These are phyloP conservation scores for Claviceps quebecensis DNA, from an alignment of 2,329 filamentous ascomycete genomes.

Conservation along the genomic window DNA sequence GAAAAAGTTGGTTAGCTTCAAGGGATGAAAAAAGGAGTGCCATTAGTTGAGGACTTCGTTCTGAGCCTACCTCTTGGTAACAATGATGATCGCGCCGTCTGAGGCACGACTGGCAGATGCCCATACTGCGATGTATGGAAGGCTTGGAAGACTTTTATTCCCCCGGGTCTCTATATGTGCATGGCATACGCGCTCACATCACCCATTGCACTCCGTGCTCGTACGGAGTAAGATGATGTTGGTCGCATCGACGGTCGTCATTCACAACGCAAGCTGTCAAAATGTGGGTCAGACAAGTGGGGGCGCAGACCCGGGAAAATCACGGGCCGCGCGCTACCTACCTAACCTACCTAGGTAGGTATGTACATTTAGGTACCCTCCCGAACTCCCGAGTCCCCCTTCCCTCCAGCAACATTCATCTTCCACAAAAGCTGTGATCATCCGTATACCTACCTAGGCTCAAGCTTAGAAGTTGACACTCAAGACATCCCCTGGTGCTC, in stretches of 20 bases:
- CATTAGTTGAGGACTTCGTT: neutral
- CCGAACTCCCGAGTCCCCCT: neutral
- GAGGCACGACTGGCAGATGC: constrained; percentile 47
- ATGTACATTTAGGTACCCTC: too few species aligned
- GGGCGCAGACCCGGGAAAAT: neutral
- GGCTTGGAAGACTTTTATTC: neutral
- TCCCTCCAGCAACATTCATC: neutral
- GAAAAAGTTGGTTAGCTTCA: constrained; percentile 5
- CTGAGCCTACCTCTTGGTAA: constrained; percentile 33
- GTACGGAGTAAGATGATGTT: neutral
- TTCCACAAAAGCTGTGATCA: neutral
- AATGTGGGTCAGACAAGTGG: neutral
- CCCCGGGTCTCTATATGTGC: neutral
- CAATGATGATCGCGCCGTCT: constrained; percentile 35
- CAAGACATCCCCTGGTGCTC: neutral
- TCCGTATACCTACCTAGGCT: neutral
- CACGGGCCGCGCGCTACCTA: neutral
- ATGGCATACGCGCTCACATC: neutral
- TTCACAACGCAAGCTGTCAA: neutral
- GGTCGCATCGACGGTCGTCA: neutral
- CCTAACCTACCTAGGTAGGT: too few species aligned
- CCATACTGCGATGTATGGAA: constrained; percentile 28
- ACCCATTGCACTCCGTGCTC: constrained; percentile 3
- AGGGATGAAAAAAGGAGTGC: neutral
- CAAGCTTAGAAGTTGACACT: neutral